Conservation (phyloP, 2,329 filamentous ascomycete genomes). For the Pseudopithomyces chartarum region DNA sequence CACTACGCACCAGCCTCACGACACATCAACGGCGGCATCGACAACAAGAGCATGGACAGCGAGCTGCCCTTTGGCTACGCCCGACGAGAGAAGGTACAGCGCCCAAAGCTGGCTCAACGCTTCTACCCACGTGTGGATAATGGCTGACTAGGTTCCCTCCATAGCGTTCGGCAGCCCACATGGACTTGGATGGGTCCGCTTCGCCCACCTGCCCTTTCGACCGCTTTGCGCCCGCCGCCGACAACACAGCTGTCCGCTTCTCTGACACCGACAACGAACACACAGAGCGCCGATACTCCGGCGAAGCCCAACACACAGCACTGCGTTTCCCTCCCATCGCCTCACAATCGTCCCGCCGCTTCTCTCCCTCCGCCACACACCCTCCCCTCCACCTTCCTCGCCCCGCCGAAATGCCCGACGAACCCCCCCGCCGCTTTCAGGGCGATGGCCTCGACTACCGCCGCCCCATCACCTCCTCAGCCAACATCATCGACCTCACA, state of each 20-base stretch:
- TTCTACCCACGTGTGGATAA: conserved; percentile 9
- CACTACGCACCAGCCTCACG: conserved; percentile 3
- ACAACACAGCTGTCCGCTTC: too few relatives aligned
- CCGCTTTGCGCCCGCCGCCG: conserved; percentile 18
- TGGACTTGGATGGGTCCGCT: conserved; percentile 35
- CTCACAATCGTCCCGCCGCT: too few relatives aligned
- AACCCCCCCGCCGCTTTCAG: conserved; percentile 44
- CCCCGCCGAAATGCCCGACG: conserved; percentile 32
- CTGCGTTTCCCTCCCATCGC: too few relatives aligned
- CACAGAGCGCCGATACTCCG: too few relatives aligned
- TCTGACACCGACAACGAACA: too few relatives aligned
- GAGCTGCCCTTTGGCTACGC: conserved; percentile 36
- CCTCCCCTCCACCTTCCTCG: conserved; percentile 27
- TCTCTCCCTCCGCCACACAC: conserved; percentile 18
- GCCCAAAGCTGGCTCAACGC: conserved; percentile 6
- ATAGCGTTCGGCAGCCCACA: conserved; percentile 42
- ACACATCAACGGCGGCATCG: neutral
- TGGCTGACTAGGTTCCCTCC: conserved; percentile 18
- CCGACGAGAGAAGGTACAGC: conserved; percentile 42
- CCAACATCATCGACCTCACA: conserved; percentile 38
- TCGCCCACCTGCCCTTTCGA: conserved; percentile 29
- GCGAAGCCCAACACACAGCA: too few relatives aligned
- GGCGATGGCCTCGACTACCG: conserved; percentile 63
- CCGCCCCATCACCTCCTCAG: conserved; percentile 52
- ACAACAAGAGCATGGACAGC: conserved; percentile 35